Conservation (phyloP, 2,329 filamentous ascomycete genomes). For the Ceratocystis papillata region DNA sequence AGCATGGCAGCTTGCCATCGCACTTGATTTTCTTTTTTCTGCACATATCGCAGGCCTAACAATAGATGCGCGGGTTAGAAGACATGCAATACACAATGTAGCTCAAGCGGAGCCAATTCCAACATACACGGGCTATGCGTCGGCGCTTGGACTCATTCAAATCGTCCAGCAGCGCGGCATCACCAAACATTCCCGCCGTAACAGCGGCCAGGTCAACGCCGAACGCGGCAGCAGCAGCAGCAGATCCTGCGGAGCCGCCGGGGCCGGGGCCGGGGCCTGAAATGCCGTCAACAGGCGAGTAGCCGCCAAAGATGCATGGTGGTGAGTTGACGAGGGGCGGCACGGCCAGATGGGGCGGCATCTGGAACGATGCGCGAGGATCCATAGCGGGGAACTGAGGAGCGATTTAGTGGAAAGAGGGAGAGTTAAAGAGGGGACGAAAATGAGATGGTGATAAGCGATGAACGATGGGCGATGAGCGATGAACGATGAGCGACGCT, state of each 20-base stretch:
- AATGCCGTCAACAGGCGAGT: conserved; percentile 46
- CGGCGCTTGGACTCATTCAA: conserved; percentile 76
- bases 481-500: background rate
- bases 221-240: conserved; percentile 33
- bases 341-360: conserved; percentile 42
- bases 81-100: background rate
- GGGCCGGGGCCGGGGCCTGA: conserved; percentile 28
- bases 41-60: conserved; percentile 87
- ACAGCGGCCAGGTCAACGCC: conserved; percentile 45
- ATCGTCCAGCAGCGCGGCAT: conserved; percentile 49
- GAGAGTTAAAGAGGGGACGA: background rate
- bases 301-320: conserved; percentile 58
- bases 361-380: conserved; percentile 45
- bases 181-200: conserved; percentile 47
- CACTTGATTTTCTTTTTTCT: conserved; percentile 97
- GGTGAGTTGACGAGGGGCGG: conserved; percentile 55
- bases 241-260: conserved; percentile 30
- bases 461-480: background rate
- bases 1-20: conserved; percentile 88
- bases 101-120: background rate
- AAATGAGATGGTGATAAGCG: background rate
- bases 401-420: background rate
- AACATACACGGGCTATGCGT: conserved; percentile 67
- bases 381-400: conserved; percentile 35
- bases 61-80: background rate